Conservation (phyloP, 1,284 basidiomycete species). For the Porogramme epimiltina region DNA sequence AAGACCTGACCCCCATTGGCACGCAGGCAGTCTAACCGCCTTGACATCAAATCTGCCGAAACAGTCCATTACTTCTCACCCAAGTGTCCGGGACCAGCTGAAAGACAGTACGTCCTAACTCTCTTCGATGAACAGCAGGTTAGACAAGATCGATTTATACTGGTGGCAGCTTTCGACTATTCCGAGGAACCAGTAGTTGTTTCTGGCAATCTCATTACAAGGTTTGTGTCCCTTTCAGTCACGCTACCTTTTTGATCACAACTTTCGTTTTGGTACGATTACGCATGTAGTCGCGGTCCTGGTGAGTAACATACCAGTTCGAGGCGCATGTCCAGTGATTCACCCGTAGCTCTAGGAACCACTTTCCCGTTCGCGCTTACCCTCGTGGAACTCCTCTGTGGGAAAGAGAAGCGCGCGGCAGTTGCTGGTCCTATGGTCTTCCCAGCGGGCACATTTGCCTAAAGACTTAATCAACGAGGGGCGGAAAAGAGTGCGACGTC, state of each 20-base stretch:
- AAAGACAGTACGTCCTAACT: slow-evolving; percentile 57
- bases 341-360: slow-evolving; percentile 79
- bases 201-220: slow-evolving; percentile 76
- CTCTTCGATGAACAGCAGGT: too few species aligned
- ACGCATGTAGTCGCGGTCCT: slow-evolving; percentile 68
- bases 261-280: not conserved
- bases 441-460: slow-evolving; percentile 49
- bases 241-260: not conserved
- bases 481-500: too few species aligned
- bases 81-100: slow-evolving; percentile 68
- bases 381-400: slow-evolving; percentile 42
- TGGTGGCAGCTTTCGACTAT: slow-evolving; percentile 79
- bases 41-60: slow-evolving; percentile 62
- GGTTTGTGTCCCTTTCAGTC: slow-evolving; percentile 40
- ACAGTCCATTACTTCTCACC: slow-evolving; percentile 80
- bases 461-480: too few species aligned
- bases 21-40: slow-evolving; percentile 68
- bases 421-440: slow-evolving; percentile 80
- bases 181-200: slow-evolving; percentile 78
- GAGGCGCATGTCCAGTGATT: too few species aligned
- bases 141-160: too few species aligned
- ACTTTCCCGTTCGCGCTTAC: slow-evolving; percentile 28
- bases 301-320: slow-evolving; percentile 46
- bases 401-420: slow-evolving; percentile 65
- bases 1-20: too few species aligned